These are phyloP conservation scores for Dactylellina leptospora DNA, from an alignment of 2,329 filamentous ascomycete species.

Conservation along the genomic window DNA sequence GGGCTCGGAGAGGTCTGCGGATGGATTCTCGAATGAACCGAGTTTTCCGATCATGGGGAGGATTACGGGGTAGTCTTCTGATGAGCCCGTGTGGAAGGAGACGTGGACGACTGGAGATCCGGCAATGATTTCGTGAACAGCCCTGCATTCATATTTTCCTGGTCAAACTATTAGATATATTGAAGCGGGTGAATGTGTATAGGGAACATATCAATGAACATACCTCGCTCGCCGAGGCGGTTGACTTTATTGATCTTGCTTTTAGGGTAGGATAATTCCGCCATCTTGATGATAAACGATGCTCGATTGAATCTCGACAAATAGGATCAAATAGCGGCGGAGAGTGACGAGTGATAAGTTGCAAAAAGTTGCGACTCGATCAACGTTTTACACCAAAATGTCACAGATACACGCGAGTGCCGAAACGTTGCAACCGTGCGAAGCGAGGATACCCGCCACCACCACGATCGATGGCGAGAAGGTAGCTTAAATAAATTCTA, in stretches of 20 bases:
- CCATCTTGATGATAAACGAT: slow-evolving; percentile 58
- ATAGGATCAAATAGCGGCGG: neutral
- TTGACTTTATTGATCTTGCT: slow-evolving; percentile 72
- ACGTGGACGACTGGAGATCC: slow-evolving; percentile 78
- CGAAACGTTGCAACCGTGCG: slow-evolving; percentile 7
- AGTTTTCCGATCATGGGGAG: slow-evolving; percentile 88
- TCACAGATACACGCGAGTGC: neutral
- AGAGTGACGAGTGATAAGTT: neutral
- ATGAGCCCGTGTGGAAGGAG: slow-evolving; percentile 71
- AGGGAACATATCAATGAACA: slow-evolving; percentile 21
- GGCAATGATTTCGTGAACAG: slow-evolving; percentile 80
- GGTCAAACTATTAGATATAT: slow-evolving; percentile 6
- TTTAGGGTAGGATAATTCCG: slow-evolving; percentile 70
- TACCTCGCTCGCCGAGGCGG: slow-evolving; percentile 72
- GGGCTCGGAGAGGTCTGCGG: slow-evolving; percentile 69
- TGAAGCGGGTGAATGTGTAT: neutral
- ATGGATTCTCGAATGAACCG: slow-evolving; percentile 74
- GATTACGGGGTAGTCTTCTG: slow-evolving; percentile 76
- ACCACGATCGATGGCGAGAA: neutral
- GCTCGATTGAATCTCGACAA: neutral
- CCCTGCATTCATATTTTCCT: slow-evolving; percentile 76
- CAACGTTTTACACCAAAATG: neutral
- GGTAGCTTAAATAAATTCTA: slow-evolving; percentile 1
- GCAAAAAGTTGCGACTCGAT: neutral
- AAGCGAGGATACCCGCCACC: slow-evolving; percentile 18